Evolutionary conservation across 306 rosid genomes (phyloP).

Genomic region (Cicer yamashitae): DNA sequence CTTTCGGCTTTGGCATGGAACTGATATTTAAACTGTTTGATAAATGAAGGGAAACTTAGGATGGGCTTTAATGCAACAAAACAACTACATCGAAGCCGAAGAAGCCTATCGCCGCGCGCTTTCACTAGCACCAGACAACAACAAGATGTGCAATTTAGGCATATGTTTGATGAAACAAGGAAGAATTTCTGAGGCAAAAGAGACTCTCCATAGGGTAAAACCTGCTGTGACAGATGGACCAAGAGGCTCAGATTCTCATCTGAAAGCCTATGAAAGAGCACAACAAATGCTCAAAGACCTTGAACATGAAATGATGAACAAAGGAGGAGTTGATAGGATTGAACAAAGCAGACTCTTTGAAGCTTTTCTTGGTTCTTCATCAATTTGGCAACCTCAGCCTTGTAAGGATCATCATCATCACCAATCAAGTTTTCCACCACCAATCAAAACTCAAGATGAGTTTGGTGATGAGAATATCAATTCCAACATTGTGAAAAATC

Average conservation of each 20-base stretch:
- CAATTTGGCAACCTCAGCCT: conserved; percentile 99
- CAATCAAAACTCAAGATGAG: conserved; percentile 50
- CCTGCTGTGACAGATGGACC: conserved; percentile 92
- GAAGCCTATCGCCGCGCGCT: conserved; percentile 92
- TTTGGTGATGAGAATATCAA: conserved; percentile 79
- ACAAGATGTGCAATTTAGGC: conserved; percentile 97
- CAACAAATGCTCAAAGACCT: conserved; percentile 97
- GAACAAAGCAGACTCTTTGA: conserved; percentile 93
- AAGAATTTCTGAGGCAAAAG: conserved; percentile 85
- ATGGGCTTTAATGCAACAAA: conserved; percentile 98
- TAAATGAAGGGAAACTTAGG: conserved; percentile 82
- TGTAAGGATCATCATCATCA: conserved; percentile 69
- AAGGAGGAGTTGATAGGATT: conserved; percentile 75
- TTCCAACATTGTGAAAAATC: conserved; percentile 47
- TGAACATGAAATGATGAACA: conserved; percentile 82
- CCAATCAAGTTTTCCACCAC: conserved; percentile 47
- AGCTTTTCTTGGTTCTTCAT: conserved; percentile 91
- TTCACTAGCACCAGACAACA: conserved; percentile 81
- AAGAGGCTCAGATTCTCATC: conserved; percentile 97
- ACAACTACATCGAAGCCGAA: conserved; percentile 91
- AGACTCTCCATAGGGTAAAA: conserved; percentile 73
- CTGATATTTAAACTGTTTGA: conserved; percentile 12
- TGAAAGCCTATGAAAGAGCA: conserved; percentile 98
- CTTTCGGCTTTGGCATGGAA: not conserved
- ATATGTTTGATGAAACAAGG: conserved; percentile 99